phyloP scores from a whole-genome alignment of 352 stramenopile genomes.

The Phytophthora palmivora region DNA sequence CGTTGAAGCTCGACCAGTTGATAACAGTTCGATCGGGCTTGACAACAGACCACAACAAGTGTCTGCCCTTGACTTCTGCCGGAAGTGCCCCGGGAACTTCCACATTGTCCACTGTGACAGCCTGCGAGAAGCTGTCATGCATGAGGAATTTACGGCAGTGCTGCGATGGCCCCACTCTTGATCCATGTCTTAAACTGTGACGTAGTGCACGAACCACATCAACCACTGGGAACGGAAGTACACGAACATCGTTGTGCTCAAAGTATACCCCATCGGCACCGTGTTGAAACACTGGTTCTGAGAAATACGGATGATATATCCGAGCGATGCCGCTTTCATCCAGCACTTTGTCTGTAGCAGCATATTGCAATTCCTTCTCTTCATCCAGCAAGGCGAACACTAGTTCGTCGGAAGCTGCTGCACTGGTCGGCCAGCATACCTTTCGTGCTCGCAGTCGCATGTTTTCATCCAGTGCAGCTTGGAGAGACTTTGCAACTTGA shows the following conservation, averaged over 20 bases:
- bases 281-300: too few relatives aligned
- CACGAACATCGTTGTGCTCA: conserved; percentile 33
- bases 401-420: conserved; percentile 34
- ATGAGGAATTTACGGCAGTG: conserved; percentile 23
- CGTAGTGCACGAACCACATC: conserved; percentile 20
- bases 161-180: conserved; percentile 23
- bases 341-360: conserved; percentile 29
- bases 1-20: conserved; percentile 38
- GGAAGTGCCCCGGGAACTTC: conserved; percentile 22
- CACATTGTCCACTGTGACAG: conserved; percentile 35
- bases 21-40: conserved; percentile 26
- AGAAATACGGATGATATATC: too few relatives aligned
- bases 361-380: conserved; percentile 35
- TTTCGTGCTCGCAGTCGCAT: conserved; percentile 31
- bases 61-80: conserved; percentile 21
- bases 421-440: conserved; percentile 31
- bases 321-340: conserved; percentile 27
- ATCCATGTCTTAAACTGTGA: conserved; percentile 29
- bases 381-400: conserved; percentile 41
- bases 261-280: conserved; percentile 5
- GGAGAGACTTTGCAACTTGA: conserved; percentile 26
- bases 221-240: conserved; percentile 25
- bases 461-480: conserved; percentile 30
- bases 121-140: conserved; percentile 21
- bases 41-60: conserved; percentile 33